Evolutionary conservation across 2,329 filamentous ascomycete genomes (phyloP), one percentile per base, ranked within the genome.

Genomic region (Exophiala mesophila): DNA sequence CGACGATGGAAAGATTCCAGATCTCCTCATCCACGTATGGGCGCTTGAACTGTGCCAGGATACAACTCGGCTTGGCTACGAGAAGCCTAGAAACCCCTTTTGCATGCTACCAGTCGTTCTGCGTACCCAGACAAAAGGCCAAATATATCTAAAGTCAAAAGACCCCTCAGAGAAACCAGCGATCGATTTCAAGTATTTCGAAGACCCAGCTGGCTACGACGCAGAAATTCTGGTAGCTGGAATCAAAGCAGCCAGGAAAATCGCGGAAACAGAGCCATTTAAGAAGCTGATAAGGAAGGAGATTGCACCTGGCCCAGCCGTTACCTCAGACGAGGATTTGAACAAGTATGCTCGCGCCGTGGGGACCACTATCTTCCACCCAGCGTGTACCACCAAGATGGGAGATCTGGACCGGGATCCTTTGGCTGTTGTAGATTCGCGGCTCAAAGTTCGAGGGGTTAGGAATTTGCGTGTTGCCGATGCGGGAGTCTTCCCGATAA

Each of bases 371-470:
- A 54, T 30, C 29, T 55, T 55, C 24, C 55, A 57, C 18, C 53
- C 51, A 1, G 49, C 48, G 1, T 49, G 55, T 12, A 53, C 51
- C 5, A 49, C 50, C 12, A 50, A 47, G 2, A 56, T 57, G 55
- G 55, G 53, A 1, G 34, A 45, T 2, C 29, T 31, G 5, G 35
- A 41, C 0, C 38, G 41, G 1, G 31, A 36, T 2, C 39, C 36
- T 10, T 52, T 47, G 23, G 39, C 31, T n/a, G 53, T 55, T 2
- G 55, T 57, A 3, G 53, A 56, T 32, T 12, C 44, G 3, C 31
- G 52, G 13, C 49, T 54, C n/a, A 44, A 45, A 5, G 54, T 57
- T 1, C 49, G 52, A 31, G 55, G 53, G 2, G 45, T 56, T 4
- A 43, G 47, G 9, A 35, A 47, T 2, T 38, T 57, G 12, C 36